These are phyloP conservation scores for Gossypium stocksii DNA, from an alignment of 345 rosid genomes.

Conservation along the genomic window DNA sequence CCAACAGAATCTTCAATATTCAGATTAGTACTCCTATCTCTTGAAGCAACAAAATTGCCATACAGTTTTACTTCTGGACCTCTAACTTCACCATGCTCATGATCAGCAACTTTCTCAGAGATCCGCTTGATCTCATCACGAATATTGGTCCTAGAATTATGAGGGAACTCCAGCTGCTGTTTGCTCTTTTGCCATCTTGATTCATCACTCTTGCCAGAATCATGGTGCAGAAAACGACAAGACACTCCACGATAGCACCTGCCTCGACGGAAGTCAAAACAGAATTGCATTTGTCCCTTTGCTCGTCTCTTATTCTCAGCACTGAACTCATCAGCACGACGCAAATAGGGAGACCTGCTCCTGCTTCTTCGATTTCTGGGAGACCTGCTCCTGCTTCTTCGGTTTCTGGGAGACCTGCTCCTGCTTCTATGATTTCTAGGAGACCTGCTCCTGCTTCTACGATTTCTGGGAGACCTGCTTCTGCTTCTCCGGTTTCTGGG, in stretches of 20 bases:
- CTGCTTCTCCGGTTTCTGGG: constrained; percentile 30
- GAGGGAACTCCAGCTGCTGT: constrained; percentile 25
- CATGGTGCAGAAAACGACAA: constrained; percentile 55
- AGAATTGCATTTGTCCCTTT: constrained; percentile 33
- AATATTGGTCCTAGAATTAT: constrained; percentile 17
- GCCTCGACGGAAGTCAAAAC: constrained; percentile 59
- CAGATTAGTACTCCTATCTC: constrained; percentile 7
- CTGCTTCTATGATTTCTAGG: constrained; percentile 31
- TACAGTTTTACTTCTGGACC: constrained; percentile 17
- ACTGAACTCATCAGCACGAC: constrained; percentile 24
- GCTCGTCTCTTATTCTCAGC: constrained; percentile 25
- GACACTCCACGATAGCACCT: constrained; percentile 57
- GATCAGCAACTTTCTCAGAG: constrained; percentile 17
- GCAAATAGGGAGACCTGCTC: constrained; percentile 44
- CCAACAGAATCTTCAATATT: constrained; percentile 23
- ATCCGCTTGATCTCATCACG: constrained; percentile 25
- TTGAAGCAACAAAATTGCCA: constrained; percentile 18
- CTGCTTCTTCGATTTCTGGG: constrained; percentile 29
- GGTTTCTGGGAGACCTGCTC: constrained; percentile 42
- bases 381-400: constrained; percentile 35
- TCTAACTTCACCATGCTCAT: constrained; percentile 22
- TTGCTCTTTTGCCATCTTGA: constrained; percentile 35
- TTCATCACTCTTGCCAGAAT: constrained; percentile 30
- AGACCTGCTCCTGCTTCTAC: constrained; percentile 37
- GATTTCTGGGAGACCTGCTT: constrained; percentile 41